phyloP scores from a whole-genome alignment of 805 yeast genomes.

The Dipodascus albidus region DNA sequence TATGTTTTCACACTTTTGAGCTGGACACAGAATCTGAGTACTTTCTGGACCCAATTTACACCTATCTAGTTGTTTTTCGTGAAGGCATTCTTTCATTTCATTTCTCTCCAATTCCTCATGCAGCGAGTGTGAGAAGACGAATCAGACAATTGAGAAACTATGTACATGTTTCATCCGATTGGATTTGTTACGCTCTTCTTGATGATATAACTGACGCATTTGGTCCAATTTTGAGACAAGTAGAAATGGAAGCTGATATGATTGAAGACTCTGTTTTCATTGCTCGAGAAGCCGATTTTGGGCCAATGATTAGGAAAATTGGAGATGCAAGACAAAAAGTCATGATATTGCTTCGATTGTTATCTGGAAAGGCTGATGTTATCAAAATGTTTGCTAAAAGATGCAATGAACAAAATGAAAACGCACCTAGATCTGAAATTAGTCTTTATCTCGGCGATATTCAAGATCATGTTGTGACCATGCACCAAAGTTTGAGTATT shows the following conservation, averaged over 20 bases:
- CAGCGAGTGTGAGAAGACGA: conserved; percentile 51
- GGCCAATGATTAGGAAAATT: conserved; percentile 63
- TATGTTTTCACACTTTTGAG: conserved; percentile 94
- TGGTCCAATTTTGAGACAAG: conserved; percentile 46
- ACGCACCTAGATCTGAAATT: conserved; percentile 74
- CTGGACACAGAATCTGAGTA: conserved; percentile 74
- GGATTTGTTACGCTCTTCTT: conserved; percentile 55
- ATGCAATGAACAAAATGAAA: conserved; percentile 61
- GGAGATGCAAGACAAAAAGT: conserved; percentile 86
- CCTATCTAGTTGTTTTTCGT: conserved; percentile 49
- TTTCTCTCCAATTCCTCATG: conserved; percentile 44
- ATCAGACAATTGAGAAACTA: conserved; percentile 53
- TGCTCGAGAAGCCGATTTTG: conserved; percentile 62
- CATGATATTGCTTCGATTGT: conserved; percentile 81
- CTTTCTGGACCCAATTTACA: conserved; percentile 53
- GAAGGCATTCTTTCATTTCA: conserved; percentile 53
- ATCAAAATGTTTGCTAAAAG: conserved; percentile 93
- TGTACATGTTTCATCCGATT: conserved; percentile 47
- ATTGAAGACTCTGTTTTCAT: conserved; percentile 76
- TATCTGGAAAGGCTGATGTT: conserved; percentile 93
- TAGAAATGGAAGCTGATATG: conserved; percentile 53
- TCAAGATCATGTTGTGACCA: conserved; percentile 92
- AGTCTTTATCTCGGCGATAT: conserved; percentile 90
- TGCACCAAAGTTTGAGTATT: conserved; percentile 82
- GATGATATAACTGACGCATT: conserved; percentile 58